phyloP scores from a whole-genome alignment of 768 basidiomycete species.

The Suillus paluster region DNA sequence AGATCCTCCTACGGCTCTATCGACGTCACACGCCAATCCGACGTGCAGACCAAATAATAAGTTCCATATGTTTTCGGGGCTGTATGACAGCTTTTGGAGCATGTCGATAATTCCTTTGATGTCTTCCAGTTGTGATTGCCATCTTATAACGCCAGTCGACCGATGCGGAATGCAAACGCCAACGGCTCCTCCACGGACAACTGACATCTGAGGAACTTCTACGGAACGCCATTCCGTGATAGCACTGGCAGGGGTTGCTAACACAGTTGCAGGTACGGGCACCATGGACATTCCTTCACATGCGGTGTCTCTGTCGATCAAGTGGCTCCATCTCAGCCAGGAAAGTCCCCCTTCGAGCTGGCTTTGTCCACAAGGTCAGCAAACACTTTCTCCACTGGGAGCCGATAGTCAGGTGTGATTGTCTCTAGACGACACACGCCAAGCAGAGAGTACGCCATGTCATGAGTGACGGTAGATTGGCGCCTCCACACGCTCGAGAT shows the following conservation, averaged over 20 bases:
- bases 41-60: slow-evolving; percentile 10
- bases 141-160: slow-evolving; percentile 9
- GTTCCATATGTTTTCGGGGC: slow-evolving; percentile 7
- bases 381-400: slow-evolving; percentile 2
- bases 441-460: slow-evolving; percentile 12
- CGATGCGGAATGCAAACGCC: slow-evolving; percentile 11
- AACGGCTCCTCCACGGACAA: slow-evolving; percentile 1
- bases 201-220: background rate
- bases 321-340: slow-evolving; percentile 11
- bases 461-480: slow-evolving; percentile 8
- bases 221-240: slow-evolving; percentile 11
- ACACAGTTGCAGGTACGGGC: slow-evolving; percentile 9
- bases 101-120: slow-evolving; percentile 7
- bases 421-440: slow-evolving; percentile 10
- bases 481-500: slow-evolving; percentile 13
- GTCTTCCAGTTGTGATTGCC: slow-evolving; percentile 10
- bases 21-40: slow-evolving; percentile 7
- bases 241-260: slow-evolving; percentile 11
- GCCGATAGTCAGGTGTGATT: slow-evolving; percentile 7
- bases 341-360: slow-evolving; percentile 9
- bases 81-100: slow-evolving; percentile 5
- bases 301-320: slow-evolving; percentile 5
- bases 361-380: slow-evolving; percentile 10
- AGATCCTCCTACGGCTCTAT: slow-evolving; percentile 4
- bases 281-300: slow-evolving; percentile 12